These are phyloP conservation scores for Gillenia trifoliata DNA, from an alignment of 306 rosid species.

Conservation along the genomic window DNA sequence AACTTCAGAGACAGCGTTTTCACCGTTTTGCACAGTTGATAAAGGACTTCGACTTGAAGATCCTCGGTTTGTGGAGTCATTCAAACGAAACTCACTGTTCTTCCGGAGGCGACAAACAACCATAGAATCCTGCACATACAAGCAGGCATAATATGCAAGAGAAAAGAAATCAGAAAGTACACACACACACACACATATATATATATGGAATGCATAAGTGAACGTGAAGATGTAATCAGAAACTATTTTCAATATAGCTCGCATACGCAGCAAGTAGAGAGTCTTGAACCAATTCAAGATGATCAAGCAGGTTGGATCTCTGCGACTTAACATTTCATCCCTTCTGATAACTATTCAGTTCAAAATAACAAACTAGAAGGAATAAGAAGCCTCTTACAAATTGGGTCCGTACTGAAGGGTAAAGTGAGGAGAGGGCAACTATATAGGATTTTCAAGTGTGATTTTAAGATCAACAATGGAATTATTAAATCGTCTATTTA, in stretches of 20 bases:
- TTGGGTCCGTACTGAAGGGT: background rate
- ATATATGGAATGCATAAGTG: background rate
- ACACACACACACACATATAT: too few relatives aligned
- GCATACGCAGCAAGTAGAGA: background rate
- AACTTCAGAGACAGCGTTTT: constrained; percentile 36
- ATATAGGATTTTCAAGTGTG: background rate
- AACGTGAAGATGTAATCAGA: background rate
- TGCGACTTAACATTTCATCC: background rate
- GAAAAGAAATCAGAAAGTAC: background rate
- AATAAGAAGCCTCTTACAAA: background rate
- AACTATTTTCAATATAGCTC: background rate
- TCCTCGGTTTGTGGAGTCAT: constrained; percentile 44
- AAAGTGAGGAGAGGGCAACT: background rate
- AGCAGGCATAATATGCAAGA: background rate
- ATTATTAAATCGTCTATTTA: too few relatives aligned
- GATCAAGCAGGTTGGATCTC: background rate
- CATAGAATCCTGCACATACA: constrained; percentile 59
- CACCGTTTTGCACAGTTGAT: constrained; percentile 35
- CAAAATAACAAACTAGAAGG: background rate
- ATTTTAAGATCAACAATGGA: background rate
- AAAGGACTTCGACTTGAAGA: constrained; percentile 40
- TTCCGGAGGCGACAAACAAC: constrained; percentile 84
- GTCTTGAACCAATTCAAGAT: background rate
- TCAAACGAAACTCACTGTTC: constrained; percentile 56
- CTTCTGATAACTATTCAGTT: background rate